Base-by-base conservation (phyloP, 441 rosid species). In the Erysimum cheiri region DNA sequence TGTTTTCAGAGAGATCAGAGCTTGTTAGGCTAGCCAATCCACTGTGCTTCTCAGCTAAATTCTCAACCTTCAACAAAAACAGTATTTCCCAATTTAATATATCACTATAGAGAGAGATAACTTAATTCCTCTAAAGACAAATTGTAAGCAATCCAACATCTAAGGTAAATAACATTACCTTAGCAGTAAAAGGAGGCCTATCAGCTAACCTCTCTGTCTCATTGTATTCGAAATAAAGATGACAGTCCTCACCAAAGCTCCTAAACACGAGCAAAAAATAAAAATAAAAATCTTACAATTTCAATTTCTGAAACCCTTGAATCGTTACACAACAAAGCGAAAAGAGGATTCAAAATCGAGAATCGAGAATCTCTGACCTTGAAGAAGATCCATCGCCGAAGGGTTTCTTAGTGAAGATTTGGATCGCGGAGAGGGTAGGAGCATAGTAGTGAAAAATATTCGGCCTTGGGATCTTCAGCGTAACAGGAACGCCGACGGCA, bases 371-470 rank as follows among this genome's bases (percentile, higher is more conserved):
- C 1, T 15, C 5, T 29, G 32, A 55, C 55, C 55, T 67, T 43
- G 54, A 13, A 55, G 71, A 55, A 43, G 71, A 67, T 55, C 44
- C 55, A 56, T 7, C 43, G 2, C 4, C 1, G 24, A 54, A 1
- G 0, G 71, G 71, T 55, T 55, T 32, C 6, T 31, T 55, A 2
- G 71, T 67, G 35, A 67, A 67, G 63, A 67, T 43, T 67, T 67
- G 54, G n/a, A 67, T 32, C 1, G 63, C 71, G 10, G 63, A 67
- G 52, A 67, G 63, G 15, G 32, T 13, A 14, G 55, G 63, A 43
- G 46, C 63, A 55, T 55, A 67, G 63, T 54, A 31, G 53, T 55
- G 35, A 32, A 4, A 32, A 31, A 13, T 29, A 11, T 3, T 1
- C 13, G 28, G 3, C 1, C 9, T 12, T 24, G 14, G 1, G 59